Evolutionary conservation across 1,139 yeast species (phyloP), one percentile per base, ranked within the genome.

Genomic region (Hemisphaericaspora lyxosophila): DNA sequence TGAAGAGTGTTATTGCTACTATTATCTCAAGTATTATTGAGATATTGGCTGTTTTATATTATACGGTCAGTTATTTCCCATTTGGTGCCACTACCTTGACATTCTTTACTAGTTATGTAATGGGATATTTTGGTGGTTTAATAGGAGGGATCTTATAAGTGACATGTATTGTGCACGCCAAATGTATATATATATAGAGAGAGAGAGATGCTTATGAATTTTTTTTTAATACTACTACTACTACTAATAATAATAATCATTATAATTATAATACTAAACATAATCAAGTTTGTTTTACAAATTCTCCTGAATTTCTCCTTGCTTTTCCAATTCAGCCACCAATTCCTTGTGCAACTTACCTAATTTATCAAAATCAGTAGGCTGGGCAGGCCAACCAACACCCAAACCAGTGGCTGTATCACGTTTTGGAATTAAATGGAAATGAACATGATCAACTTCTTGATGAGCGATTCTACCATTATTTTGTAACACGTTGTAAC

Each of bases 401-500:
- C 72, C 74, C 46, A 90, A 73, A 0, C 97, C 97, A 13, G 89
- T 69, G 27, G 73, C 73, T 2, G 60, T 68, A 50, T 81, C 81
- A 42, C 73, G 74, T 73, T 90, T 90, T 31, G 98, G 98, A 55
- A 92, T 92, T 62, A 92, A 78, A 59, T 92, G 98, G 75, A 92
- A 85, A 62, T 90, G 98, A 41, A 90, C 97, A 60, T 92, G 98
- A 54, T 85, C 95, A 44, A 92, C 97, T 42, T 74, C 80, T 64
- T 92, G 97, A 59, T 90, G 97, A 16, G 97, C 97, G 56, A 89
- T 82, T 53, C 85, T 65, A 27, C 97, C 97, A 52, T 92, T 90
- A 71, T 92, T 92, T 63, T 90, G 97, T 48, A 90, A 72, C 20
- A 90, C 62, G 59, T 90, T 90, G 75, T 90, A 90, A 28, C 97